Evolutionary conservation across 2,329 filamentous ascomycete genomes (phyloP).

Genomic region (Nemania abortiva): DNA sequence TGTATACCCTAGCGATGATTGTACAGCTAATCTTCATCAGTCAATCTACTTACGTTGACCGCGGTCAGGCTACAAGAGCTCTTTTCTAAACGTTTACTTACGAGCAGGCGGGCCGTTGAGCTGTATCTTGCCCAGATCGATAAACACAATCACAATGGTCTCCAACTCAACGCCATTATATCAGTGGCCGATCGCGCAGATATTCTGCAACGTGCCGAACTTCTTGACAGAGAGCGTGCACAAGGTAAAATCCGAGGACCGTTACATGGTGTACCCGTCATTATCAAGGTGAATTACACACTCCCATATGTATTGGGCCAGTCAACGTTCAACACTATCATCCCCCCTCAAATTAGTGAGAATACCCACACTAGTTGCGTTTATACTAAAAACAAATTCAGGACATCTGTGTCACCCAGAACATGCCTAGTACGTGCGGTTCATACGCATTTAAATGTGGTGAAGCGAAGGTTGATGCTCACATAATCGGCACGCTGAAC

Average conservation of each 20-base stretch:
- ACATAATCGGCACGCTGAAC: background rate
- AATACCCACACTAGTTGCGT: background rate
- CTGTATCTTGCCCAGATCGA: background rate
- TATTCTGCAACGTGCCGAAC: background rate
- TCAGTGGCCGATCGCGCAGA: background rate
- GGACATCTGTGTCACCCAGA: background rate
- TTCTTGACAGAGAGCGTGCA: background rate
- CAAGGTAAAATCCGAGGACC: background rate
- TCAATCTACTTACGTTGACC: background rate
- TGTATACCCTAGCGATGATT: background rate
- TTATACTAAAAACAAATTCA: background rate
- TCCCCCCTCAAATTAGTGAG: background rate
- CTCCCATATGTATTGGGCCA: background rate
- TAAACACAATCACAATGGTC: background rate
- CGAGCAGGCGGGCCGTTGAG: background rate
- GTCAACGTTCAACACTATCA: background rate
- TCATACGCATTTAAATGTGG: background rate
- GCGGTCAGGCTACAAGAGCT: background rate
- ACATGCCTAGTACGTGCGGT: background rate
- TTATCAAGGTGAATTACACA: background rate
- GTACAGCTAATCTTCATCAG: background rate
- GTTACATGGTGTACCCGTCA: background rate
- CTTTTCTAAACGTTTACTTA: background rate
- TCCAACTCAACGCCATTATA: slow-evolving; percentile 1
- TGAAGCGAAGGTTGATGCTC: background rate